These are phyloP conservation scores for Backusella psychrophila DNA, from an alignment of 192 early-diverging fungal species.

Conservation along the genomic window DNA sequence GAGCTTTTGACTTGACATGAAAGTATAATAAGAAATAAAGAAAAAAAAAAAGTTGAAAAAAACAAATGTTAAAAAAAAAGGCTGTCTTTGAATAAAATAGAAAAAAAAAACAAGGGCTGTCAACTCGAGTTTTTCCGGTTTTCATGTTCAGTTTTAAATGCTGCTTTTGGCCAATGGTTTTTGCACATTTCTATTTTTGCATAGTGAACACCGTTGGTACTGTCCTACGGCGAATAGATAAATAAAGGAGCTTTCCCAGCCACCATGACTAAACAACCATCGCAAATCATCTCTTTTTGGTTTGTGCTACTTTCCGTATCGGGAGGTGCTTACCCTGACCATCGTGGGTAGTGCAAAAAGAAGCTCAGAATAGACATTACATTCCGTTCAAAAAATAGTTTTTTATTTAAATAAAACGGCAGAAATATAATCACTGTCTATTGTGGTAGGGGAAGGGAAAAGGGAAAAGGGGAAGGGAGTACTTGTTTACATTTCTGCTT, in stretches of 20 bases:
- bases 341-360: too few species aligned
- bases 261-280: neutral
- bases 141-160: neutral
- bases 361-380: too few species aligned
- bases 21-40: neutral
- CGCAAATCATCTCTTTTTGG: too few species aligned
- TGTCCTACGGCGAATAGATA: neutral
- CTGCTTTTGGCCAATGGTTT: neutral
- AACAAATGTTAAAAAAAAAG: neutral
- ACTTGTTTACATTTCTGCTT: too few species aligned
- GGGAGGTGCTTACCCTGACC: too few species aligned
- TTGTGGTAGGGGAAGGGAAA: too few species aligned
- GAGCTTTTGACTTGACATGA: neutral
- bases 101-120: neutral
- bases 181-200: neutral
- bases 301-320: too few species aligned
- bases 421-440: too few species aligned
- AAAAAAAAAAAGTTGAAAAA: neutral
- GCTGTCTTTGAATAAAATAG: neutral
- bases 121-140: neutral
- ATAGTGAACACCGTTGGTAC: neutral
- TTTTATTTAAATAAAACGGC: too few species aligned
- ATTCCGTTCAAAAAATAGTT: too few species aligned
- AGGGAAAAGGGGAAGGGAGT: too few species aligned
- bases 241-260: neutral